phyloP scores from a whole-genome alignment of 495 filamentous ascomycete species.

The Darksidea phi region DNA sequence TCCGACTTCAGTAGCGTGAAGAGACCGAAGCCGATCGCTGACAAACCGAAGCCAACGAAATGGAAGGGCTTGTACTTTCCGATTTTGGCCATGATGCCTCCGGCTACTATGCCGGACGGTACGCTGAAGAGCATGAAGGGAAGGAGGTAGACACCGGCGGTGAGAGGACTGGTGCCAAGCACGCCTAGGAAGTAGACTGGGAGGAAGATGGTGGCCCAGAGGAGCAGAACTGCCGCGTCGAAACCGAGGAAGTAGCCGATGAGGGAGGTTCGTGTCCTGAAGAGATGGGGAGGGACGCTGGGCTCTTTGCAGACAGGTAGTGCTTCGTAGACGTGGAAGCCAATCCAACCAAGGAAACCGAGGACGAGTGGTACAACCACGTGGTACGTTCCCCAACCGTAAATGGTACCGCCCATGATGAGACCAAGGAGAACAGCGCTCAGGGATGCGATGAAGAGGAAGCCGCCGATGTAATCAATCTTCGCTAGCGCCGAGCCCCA shows the following conservation, averaged over 20 bases:
- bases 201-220: slow-evolving; percentile 58
- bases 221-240: slow-evolving; percentile 52
- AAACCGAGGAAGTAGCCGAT: slow-evolving; percentile 48
- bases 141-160: slow-evolving; percentile 59
- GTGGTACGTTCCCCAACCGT: slow-evolving; percentile 9
- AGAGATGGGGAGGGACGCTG: slow-evolving; percentile 43
- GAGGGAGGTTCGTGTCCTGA: slow-evolving; percentile 48
- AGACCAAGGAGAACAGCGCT: slow-evolving; percentile 13
- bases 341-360: background rate
- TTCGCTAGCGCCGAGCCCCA: slow-evolving; percentile 1
- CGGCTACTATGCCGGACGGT: slow-evolving; percentile 46
- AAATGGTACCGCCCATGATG: background rate
- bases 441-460: slow-evolving; percentile 9
- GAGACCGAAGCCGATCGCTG: slow-evolving; percentile 49
- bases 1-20: slow-evolving; percentile 48
- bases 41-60: slow-evolving; percentile 51
- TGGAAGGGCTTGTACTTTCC: slow-evolving; percentile 52
- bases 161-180: slow-evolving; percentile 50
- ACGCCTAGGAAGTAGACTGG: slow-evolving; percentile 63
- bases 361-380: slow-evolving; percentile 15
- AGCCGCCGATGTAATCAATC: slow-evolving; percentile 24
- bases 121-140: slow-evolving; percentile 55
- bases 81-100: slow-evolving; percentile 44
- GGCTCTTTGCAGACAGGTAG: slow-evolving; percentile 1
- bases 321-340: background rate